Percentiles rank a stretch among this genome's conserved stretches.
These are phyloP conservation scores for Microthlaspi erraticum DNA, from an alignment of 345 rosid species.

Conservation along the genomic window DNA sequence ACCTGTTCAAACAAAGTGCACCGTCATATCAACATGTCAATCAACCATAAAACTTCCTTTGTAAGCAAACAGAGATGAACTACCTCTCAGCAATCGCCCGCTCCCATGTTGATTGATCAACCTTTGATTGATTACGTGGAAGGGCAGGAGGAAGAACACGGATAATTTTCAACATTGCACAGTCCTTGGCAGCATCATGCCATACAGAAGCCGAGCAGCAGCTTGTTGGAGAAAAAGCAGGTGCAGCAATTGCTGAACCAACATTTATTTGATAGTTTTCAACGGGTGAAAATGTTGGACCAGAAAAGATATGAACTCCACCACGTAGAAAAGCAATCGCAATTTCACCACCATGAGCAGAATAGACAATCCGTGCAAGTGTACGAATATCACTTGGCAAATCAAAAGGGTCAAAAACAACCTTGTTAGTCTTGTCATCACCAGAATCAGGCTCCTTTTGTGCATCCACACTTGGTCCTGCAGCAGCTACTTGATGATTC, in stretches of 20 bases:
- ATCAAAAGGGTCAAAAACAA: constrained; percentile 95
- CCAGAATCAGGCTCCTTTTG: constrained; percentile 59
- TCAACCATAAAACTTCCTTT: constrained; percentile 1
- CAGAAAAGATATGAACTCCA: constrained; percentile 97
- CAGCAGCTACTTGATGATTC: constrained; percentile 56
- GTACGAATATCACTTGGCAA: constrained; percentile 96
- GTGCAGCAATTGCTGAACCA: constrained; percentile 96
- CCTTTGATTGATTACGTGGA: constrained; percentile 75
- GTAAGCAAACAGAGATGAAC: constrained; percentile 8
- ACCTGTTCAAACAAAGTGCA: constrained; percentile 58
- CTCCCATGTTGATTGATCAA: constrained; percentile 87
- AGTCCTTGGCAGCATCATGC: constrained; percentile 86
- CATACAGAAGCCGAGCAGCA: constrained; percentile 99
- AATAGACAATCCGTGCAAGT: constrained; percentile 91
- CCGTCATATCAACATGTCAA: not conserved
- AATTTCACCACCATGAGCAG: constrained; percentile 99
- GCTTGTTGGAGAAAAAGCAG: constrained; percentile 98
- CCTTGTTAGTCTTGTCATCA: constrained; percentile 66
- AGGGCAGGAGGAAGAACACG: constrained; percentile 98
- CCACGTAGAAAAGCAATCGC: constrained; percentile 95
- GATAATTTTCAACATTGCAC: constrained; percentile 83
- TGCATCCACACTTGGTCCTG: constrained; percentile 60
- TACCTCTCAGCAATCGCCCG: constrained; percentile 99
- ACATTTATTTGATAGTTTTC: constrained; percentile 97
- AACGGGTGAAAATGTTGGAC: constrained; percentile 85